Evolutionary conservation across 2,329 filamentous ascomycete genomes (phyloP), one percentile per base, ranked within the genome.

Genomic region (Aspergillus thermomutatus): DNA sequence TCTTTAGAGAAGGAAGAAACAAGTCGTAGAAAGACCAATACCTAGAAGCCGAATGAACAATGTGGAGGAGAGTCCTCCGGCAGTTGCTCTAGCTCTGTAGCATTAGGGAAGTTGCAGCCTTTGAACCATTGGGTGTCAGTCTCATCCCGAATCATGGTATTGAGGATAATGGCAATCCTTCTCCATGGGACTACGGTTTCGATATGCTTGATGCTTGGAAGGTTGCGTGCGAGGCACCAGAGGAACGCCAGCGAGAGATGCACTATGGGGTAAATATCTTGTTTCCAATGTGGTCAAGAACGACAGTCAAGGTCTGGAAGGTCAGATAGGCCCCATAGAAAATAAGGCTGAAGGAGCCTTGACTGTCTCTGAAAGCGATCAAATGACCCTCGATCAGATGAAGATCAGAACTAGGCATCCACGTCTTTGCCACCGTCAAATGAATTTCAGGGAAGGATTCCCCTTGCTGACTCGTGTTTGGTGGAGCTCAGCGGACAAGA

Each of bases 181-280:
- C 59, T 56, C 82, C 84, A 87, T 14, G 82, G 82, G 21, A 83
- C 71, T 46, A 77, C 66, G 11, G 57, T 64, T 60, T 79, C 72
- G 21, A 77, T 76, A 59, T 67, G 71, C 64, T 62, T 71, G 71
- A 74, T 73, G 11, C 71, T 71, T 14, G 65, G 66, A 8, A 72
- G 69, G 37, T 74, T 69, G 28, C 69, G 69, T 8, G 75, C 68
- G 17, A 77, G 57, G 49, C 71, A 73, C 71, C 74, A 79, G 11
- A 86, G 64, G 61, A 84, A 85, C 11, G 79, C 76, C 23, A 87
- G 74, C 45, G 79, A 78, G 27, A 82, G 70, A 62, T 87, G 82
- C 4, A 85, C 73, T 60, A 80, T 79, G 21, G 83, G 79, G 43
- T 84, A 74, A 11, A 82, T 75, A 56, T 82, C 81, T 77, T 77